Percentiles rank a stretch among this genome's conserved stretches.
Evolutionary conservation across 2,329 filamentous ascomycete genomes (phyloP).

Genomic region (Cladosporium sp.): DNA sequence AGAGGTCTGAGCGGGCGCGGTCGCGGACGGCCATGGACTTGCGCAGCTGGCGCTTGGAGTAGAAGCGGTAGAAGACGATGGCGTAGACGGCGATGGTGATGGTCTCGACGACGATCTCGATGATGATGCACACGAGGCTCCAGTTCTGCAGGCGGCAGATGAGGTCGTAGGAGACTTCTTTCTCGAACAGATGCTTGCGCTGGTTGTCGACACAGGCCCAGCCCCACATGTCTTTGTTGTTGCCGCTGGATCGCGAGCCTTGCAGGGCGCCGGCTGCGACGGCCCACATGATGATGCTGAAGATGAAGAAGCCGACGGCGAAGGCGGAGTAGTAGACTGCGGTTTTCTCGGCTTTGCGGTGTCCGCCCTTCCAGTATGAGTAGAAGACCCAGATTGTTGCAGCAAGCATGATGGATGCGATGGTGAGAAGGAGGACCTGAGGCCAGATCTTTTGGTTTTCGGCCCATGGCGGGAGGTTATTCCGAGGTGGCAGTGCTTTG

Average conservation of each 20-base stretch:
- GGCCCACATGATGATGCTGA: slow-evolving; percentile 89
- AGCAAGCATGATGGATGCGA: slow-evolving; percentile 72
- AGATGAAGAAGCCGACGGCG: slow-evolving; percentile 85
- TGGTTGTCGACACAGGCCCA: slow-evolving; percentile 95
- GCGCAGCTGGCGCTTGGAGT: slow-evolving; percentile 87
- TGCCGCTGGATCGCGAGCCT: slow-evolving; percentile 62
- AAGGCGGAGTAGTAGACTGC: slow-evolving; percentile 94
- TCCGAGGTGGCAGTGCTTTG: slow-evolving; percentile 64
- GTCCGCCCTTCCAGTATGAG: slow-evolving; percentile 83
- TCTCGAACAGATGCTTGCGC: slow-evolving; percentile 63
- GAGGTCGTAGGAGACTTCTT: slow-evolving; percentile 81
- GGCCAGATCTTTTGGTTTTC: slow-evolving; percentile 76
- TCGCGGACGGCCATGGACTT: slow-evolving; percentile 97
- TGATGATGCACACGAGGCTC: slow-evolving; percentile 92
- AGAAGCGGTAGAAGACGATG: slow-evolving; percentile 94
- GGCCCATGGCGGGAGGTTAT: slow-evolving; percentile 80
- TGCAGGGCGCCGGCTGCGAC: slow-evolving; percentile 80
- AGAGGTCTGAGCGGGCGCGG: slow-evolving; percentile 87
- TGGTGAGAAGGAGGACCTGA: slow-evolving; percentile 72
- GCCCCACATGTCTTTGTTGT: slow-evolving; percentile 90
- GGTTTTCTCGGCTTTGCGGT: slow-evolving; percentile 83
- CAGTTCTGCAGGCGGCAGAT: slow-evolving; percentile 93
- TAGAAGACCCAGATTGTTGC: slow-evolving; percentile 75
- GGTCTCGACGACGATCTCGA: slow-evolving; percentile 88
- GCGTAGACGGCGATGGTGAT: slow-evolving; percentile 90